Conservation (phyloP, 805 yeast species). For the Starmera pachycereana region DNA sequence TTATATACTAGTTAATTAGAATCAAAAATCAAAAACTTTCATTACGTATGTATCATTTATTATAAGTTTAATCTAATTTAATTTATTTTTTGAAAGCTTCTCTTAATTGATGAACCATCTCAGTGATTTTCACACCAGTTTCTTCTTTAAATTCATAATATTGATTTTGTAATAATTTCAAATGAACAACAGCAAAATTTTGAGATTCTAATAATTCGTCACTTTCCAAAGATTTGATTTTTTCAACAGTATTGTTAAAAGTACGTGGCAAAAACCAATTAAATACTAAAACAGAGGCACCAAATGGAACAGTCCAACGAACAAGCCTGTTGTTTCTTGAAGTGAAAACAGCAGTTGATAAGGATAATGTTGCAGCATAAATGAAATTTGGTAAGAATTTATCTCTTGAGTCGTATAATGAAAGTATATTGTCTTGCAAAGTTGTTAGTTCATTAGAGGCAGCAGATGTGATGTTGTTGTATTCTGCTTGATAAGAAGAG, state of each 20-base stretch:
- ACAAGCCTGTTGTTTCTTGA: slow-evolving; percentile 36
- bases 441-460: slow-evolving; percentile 14
- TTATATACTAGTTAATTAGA: no score
- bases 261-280: slow-evolving; percentile 40
- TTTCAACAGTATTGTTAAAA: slow-evolving; percentile 22
- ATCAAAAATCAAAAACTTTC: no score
- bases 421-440: slow-evolving; percentile 6
- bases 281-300: slow-evolving; percentile 37
- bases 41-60: no score
- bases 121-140: no score
- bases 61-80: slow-evolving; percentile 4
- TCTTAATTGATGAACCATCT: no score
- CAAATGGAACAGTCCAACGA: slow-evolving; percentile 41
- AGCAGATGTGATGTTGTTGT: slow-evolving; percentile 16
- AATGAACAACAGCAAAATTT: slow-evolving; percentile 7
- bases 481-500: slow-evolving; percentile 14
- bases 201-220: slow-evolving; percentile 21
- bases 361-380: slow-evolving; percentile 43
- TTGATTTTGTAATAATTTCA: no score
- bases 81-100: slow-evolving; percentile 1
- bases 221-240: slow-evolving; percentile 21
- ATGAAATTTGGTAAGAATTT: slow-evolving; percentile 39
- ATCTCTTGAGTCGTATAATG: slow-evolving; percentile 18
- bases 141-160: no score
- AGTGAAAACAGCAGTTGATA: slow-evolving; percentile 46